Base-by-base conservation (phyloP, 2,329 filamentous ascomycete genomes). In the Fusarium globosum region DNA sequence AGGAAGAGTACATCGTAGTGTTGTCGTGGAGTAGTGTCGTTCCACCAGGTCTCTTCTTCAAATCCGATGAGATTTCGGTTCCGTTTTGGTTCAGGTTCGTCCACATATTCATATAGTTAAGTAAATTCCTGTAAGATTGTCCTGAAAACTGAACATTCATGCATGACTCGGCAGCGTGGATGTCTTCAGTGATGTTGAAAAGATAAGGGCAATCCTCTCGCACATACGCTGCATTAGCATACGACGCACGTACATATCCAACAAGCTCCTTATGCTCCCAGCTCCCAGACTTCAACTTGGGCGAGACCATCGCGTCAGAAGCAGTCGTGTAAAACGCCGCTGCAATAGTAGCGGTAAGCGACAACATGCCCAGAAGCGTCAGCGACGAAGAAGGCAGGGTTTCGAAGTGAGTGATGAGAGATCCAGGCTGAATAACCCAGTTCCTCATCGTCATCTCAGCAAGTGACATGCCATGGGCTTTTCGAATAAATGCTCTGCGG, bases 251-350 rank as follows among this genome's bases (percentile, higher is more conserved):
- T 2, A 94, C 89, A 6, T 86, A 81, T 1, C 91, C 92, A 18
- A 83, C 80, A 38, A 95, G 78, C 0, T 84, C 75, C 61, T 77
- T 84, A 3, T 80, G 66, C 46, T 91, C 81, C 83, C 87, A 88
- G 3, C 80, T 78, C 2, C 90, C 89, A 68, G 87, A 88, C 60
- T 87, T 90, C 12, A 96, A 85, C 76, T 93, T 92, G 0, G 94
- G 94, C 6, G 92, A 87, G 1, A 96, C 92, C 77, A 96, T 84
- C 14, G 93, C 91, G 71, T 94, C 92, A 0, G 92, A 92, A 0
- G 93, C 93, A 5, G 93, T 93, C 0, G 92, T 94, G 78, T 95
- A 96, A 11, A 96, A 86, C 76, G 92, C 90, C 0, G 91, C 89
- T 3, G 90, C 85, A 4, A 94, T 68, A 0, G 93, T 90, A 5